These are phyloP conservation scores for Lachnellula suecica DNA, from an alignment of 2,329 filamentous ascomycete genomes.

Conservation along the genomic window DNA sequence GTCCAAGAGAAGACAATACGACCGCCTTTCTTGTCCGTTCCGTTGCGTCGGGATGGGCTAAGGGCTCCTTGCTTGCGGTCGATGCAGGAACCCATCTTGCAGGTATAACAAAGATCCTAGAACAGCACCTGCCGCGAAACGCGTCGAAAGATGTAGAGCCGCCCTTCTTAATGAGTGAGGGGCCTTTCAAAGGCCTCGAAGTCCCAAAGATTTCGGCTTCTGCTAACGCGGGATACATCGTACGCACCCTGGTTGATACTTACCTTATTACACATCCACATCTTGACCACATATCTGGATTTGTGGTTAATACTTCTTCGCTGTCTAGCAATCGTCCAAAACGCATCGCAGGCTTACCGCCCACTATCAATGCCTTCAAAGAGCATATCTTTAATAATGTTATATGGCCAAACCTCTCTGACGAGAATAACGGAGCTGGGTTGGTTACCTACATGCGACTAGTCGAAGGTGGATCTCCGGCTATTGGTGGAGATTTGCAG, in stretches of 20 bases:
- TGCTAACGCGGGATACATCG: slow-evolving; percentile 80
- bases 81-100: slow-evolving; percentile 90
- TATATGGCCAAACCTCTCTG: slow-evolving; percentile 95
- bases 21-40: slow-evolving; percentile 89
- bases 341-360: slow-evolving; percentile 79
- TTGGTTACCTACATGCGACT: slow-evolving; percentile 88
- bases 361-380: slow-evolving; percentile 90
- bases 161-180: slow-evolving; percentile 57
- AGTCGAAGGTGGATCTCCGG: slow-evolving; percentile 83
- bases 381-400: slow-evolving; percentile 95
- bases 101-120: slow-evolving; percentile 76
- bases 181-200: slow-evolving; percentile 78
- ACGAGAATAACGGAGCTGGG: slow-evolving; percentile 92
- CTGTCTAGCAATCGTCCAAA: slow-evolving; percentile 81
- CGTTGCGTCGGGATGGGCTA: slow-evolving; percentile 73
- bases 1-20: slow-evolving; percentile 84
- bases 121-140: slow-evolving; percentile 30
- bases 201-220: slow-evolving; percentile 65
- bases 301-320: slow-evolving; percentile 90
- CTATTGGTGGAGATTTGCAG: slow-evolving; percentile 77
- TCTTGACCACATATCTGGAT: slow-evolving; percentile 87
- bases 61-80: slow-evolving; percentile 83
- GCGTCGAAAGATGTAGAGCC: slow-evolving; percentile 40
- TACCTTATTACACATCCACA: slow-evolving; percentile 97
- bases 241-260: slow-evolving; percentile 77